Conservation (phyloP, 352 stramenopile genomes). For the Phytopythium boreale region DNA sequence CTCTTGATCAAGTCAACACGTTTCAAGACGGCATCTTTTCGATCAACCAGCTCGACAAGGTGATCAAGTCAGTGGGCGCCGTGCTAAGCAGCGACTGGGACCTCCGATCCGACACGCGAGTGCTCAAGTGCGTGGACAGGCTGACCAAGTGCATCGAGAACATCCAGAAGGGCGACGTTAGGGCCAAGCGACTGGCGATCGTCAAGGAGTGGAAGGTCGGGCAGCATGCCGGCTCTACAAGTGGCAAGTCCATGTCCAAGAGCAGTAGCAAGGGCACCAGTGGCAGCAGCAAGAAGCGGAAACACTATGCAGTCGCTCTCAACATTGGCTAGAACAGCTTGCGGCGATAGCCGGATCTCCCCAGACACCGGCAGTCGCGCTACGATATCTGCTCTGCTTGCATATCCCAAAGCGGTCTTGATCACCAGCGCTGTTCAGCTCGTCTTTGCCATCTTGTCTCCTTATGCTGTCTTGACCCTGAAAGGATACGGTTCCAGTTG, state of each 20-base stretch:
- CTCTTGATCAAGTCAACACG: conserved; percentile 13
- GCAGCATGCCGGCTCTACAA: background rate
- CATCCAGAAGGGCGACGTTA: conserved; percentile 14
- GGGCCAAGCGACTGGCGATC: conserved; percentile 17
- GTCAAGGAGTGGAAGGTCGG: conserved; percentile 3
- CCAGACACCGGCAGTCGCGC: no score
- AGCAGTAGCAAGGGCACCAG: background rate
- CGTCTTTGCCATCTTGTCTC: no score
- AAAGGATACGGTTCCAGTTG: no score
- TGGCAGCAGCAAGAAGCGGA: conserved; percentile 1
- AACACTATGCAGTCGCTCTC: background rate
- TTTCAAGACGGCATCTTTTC: conserved; percentile 29
- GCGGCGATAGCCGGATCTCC: no score
- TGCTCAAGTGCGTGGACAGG: conserved; percentile 14
- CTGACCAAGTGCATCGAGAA: conserved; percentile 15
- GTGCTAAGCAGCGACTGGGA: conserved; percentile 13
- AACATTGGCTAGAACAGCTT: no score
- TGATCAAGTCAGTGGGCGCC: conserved; percentile 9
- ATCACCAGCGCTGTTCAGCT: no score
- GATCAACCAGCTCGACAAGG: conserved; percentile 23
- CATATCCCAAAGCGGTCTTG: no score
- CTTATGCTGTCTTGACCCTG: no score
- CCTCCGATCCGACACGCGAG: conserved; percentile 6
- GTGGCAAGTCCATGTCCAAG: background rate
- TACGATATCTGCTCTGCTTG: no score